Conservation (phyloP, 2,329 filamentous ascomycete species). For the Botryosphaeria agaves region DNA sequence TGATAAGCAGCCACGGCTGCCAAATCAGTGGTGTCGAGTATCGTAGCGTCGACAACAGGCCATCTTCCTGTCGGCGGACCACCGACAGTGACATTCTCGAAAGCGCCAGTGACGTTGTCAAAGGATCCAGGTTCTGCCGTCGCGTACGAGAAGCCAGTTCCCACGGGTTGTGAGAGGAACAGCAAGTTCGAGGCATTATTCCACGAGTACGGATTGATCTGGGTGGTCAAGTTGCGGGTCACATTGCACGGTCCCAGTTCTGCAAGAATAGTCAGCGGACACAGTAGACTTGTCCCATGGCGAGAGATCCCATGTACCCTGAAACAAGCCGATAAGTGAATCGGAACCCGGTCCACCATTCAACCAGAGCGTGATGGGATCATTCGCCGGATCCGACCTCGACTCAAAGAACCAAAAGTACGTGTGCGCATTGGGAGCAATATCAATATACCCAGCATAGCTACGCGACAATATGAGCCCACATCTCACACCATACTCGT, state of each 20-base stretch:
- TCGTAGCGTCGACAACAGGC: conserved; percentile 30
- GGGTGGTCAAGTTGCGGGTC: conserved; percentile 14
- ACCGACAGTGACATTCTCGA: conserved; percentile 25
- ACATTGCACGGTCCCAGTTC: conserved; percentile 25
- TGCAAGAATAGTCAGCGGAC: conserved; percentile 2
- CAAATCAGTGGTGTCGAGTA: conserved; percentile 36
- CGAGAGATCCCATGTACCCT: too few species aligned
- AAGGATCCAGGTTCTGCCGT: conserved; percentile 20
- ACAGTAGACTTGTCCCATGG: too few species aligned
- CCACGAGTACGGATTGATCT: conserved; percentile 40
- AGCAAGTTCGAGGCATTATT: conserved; percentile 42
- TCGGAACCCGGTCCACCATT: conserved; percentile 41
- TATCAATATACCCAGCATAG: conserved; percentile 10
- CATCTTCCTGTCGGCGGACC: conserved; percentile 25
- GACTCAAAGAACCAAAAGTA: conserved; percentile 51
- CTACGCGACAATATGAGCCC: too few species aligned
- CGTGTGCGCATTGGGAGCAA: conserved; percentile 17
- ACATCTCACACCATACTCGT: too few species aligned
- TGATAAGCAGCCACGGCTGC: conserved; percentile 39
- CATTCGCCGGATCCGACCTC: conserved; percentile 35
- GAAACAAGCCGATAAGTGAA: conserved; percentile 38
- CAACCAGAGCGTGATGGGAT: conserved; percentile 41
- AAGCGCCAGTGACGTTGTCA: conserved; percentile 24
- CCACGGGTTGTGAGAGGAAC: conserved; percentile 44
- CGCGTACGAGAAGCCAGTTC: conserved; percentile 36